phyloP scores from a whole-genome alignment of 148 eudicot species.

The Gaultheria prostrata region DNA sequence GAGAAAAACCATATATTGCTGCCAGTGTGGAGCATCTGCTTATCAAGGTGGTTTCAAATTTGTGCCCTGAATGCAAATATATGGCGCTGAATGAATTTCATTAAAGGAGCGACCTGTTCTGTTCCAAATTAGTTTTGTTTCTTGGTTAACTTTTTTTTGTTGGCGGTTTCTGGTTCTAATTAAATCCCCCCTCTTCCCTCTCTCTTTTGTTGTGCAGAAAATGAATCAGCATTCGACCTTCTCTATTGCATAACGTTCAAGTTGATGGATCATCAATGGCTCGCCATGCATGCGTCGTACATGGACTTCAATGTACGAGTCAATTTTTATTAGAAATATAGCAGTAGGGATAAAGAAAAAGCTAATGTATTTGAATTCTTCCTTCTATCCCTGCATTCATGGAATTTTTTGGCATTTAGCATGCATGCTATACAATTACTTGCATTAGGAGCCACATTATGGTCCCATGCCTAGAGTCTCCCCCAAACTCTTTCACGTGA shows the following conservation, averaged over 20 bases:
- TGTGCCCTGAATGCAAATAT: background rate
- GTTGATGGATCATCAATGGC: constrained; percentile 92
- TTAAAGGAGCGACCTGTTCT: background rate
- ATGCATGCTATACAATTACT: background rate
- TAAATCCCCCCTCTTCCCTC: background rate
- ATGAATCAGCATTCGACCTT: constrained; percentile 86
- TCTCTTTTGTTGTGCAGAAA: constrained; percentile 44
- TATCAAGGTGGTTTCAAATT: background rate
- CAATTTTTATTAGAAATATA: background rate
- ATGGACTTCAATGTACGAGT: constrained; percentile 97
- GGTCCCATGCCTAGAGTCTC: background rate
- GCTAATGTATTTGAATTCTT: background rate
- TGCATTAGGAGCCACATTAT: background rate
- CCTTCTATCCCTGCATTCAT: background rate
- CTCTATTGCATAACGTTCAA: constrained; percentile 93
- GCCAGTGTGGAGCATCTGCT: background rate
- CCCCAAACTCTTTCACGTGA: background rate
- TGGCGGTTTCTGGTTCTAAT: background rate
- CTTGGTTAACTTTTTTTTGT: background rate
- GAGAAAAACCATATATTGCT: background rate
- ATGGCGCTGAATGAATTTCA: background rate
- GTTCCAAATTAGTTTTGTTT: background rate
- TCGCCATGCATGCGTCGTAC: constrained; percentile 93
- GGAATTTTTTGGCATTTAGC: background rate
- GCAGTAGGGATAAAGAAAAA: background rate